Evolutionary conservation across 2,329 filamentous ascomycete species (phyloP), one percentile per base, ranked within the genome.

Genomic region (Hansfordia pulvinata): DNA sequence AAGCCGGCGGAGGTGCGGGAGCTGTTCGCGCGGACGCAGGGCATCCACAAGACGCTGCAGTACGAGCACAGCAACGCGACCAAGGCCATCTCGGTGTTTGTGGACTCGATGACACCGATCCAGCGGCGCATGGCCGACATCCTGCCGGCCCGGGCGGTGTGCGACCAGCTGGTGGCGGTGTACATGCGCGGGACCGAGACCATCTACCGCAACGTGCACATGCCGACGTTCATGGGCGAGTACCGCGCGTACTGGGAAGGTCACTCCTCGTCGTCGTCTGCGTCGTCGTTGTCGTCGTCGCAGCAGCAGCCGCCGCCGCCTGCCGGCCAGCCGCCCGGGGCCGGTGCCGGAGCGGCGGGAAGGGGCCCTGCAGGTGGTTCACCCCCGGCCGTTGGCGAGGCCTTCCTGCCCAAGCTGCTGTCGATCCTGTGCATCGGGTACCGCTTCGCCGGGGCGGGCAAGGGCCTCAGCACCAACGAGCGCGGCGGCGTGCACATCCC

Each of bases 41-140:
- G 55, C 23, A 53, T 69, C 19, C 58, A 69, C 38, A 57, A 50
- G 32, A 44, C 53, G 10, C 45, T 69, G 7, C 59, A 62, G 34
- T 54, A 60, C 25, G 57, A 64, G 17, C 56, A 62, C 37, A 49
- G 49, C 28, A 57, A 58, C 35, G 54, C 53, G 0, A 44, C 66
- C 20, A 46, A 58, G 5, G 64, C 66, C 1, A 68, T 70, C 23
- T 53, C 62, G 3, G 64, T 70, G 17, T 70, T 62, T 36, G 64
- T 69, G 16, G 63, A 70, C 37, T 69, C 64, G n/a, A 63, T 69
- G 50, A 63, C 66, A 41, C 64, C 66, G 0, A 54, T 70, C 3
- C 58, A 60, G 30, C 67, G 67, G 41, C 62, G 66, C 24, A 71
- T 71, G 66, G 56, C 54, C 17, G 64, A 70, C 30, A 65, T 70